These are phyloP conservation scores for Musa schizocarpa DNA, from an alignment of 176 grass and related monocot species.

Conservation along the genomic window DNA sequence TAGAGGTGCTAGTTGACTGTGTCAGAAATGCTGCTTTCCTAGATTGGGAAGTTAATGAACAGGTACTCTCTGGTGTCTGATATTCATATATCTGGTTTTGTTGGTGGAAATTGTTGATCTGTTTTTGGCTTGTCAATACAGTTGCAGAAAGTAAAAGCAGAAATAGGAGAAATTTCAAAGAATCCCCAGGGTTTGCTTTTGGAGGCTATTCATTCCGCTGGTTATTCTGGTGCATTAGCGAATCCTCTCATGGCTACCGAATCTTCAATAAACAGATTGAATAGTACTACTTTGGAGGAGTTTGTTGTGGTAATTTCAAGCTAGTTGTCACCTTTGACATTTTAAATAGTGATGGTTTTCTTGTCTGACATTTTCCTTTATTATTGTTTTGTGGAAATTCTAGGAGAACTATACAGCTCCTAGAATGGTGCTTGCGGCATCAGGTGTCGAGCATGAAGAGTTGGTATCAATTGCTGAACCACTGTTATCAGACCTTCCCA, in stretches of 20 bases:
- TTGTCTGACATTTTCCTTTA: slow-evolving; percentile 3
- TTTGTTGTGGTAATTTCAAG: slow-evolving; percentile 52
- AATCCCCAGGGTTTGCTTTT: slow-evolving; percentile 72
- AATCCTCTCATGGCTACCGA: slow-evolving; percentile 58
- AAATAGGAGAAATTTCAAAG: slow-evolving; percentile 56
- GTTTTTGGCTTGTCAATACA: slow-evolving; percentile 19
- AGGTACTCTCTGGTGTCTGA: slow-evolving; percentile 27
- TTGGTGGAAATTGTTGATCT: background rate
- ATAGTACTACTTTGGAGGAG: slow-evolving; percentile 44
- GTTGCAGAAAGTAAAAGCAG: slow-evolving; percentile 56
- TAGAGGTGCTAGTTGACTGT: slow-evolving; percentile 11
- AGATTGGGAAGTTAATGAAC: slow-evolving; percentile 42
- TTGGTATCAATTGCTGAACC: slow-evolving; percentile 52
- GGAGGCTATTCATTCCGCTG: slow-evolving; percentile 66
- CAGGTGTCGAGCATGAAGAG: slow-evolving; percentile 75
- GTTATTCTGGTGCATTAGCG: slow-evolving; percentile 64
- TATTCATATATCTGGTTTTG: background rate
- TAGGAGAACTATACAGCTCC: slow-evolving; percentile 74
- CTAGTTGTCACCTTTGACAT: slow-evolving; percentile 3
- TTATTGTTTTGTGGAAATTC: slow-evolving; percentile 20
- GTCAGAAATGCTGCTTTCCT: slow-evolving; percentile 43
- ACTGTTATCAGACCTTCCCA: slow-evolving; percentile 55
- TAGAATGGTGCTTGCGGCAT: slow-evolving; percentile 78
- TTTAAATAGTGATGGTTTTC: background rate
- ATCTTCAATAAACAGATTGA: slow-evolving; percentile 38